phyloP scores from a whole-genome alignment of 2,329 filamentous ascomycete genomes.

The Rhinocladiella mackenziei region DNA sequence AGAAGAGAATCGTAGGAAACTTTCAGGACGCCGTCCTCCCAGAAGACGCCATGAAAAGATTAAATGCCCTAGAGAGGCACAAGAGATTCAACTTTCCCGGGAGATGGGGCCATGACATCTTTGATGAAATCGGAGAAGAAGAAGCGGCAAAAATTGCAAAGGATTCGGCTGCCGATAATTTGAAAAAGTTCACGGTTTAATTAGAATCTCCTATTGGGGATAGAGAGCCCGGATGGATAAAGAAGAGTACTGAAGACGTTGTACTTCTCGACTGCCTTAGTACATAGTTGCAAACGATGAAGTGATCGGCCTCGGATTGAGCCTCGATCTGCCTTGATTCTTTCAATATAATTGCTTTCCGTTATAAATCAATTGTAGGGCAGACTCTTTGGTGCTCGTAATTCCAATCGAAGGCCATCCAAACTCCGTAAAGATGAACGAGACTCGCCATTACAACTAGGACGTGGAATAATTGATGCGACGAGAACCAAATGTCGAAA shows the following conservation, averaged over 20 bases:
- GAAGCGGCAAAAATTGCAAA: slow-evolving; percentile 30
- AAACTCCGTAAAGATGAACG: slow-evolving; percentile 40
- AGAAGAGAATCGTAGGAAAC: slow-evolving; percentile 49
- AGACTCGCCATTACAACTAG: slow-evolving; percentile 40
- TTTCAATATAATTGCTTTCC: neutral
- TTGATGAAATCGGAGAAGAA: slow-evolving; percentile 36
- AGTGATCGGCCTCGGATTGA: no score
- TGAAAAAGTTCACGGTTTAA: slow-evolving; percentile 23
- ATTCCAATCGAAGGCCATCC: slow-evolving; percentile 35
- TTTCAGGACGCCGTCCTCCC: slow-evolving; percentile 41
- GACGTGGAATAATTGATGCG: slow-evolving; percentile 36
- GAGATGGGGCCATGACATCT: slow-evolving; percentile 39
- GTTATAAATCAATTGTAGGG: slow-evolving; percentile 2
- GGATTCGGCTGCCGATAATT: slow-evolving; percentile 18
- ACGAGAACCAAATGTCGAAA: slow-evolving; percentile 37
- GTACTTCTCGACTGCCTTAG: no score
- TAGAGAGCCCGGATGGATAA: no score
- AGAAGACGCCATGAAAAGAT: slow-evolving; percentile 34
- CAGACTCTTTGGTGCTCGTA: slow-evolving; percentile 30
- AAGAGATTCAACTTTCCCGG: slow-evolving; percentile 38
- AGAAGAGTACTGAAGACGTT: no score
- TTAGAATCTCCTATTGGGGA: neutral
- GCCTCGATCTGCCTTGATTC: neutral
- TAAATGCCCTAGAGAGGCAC: slow-evolving; percentile 37
- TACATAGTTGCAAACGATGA: no score